Percentiles rank a stretch among this genome's conserved stretches.
Conservation (phyloP, 305 asterid species). For the Fraxinus velutina region DNA sequence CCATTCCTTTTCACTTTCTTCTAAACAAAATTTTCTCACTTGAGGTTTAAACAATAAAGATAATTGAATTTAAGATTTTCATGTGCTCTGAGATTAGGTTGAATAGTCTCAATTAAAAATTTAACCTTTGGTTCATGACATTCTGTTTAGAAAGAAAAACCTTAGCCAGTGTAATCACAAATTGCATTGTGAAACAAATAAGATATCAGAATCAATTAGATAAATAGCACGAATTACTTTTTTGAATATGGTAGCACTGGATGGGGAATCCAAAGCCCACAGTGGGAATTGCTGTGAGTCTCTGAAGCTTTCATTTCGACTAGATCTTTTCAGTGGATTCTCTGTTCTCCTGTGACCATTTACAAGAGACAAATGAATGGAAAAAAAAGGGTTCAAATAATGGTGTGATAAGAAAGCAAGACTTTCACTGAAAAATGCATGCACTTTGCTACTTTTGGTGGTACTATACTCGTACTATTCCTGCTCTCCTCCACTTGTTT, state of each 20-base stretch:
- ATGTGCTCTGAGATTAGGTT: neutral
- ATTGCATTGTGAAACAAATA: too few species aligned
- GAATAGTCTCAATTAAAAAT: neutral
- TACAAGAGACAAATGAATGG: constrained; percentile 11
- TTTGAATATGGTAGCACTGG: neutral
- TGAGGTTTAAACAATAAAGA: neutral
- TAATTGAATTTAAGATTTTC: neutral
- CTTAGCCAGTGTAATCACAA: neutral
- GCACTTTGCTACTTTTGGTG: neutral
- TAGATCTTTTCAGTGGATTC: neutral
- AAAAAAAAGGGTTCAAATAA: constrained; percentile 23
- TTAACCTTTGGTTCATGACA: neutral
- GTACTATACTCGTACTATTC: neutral
- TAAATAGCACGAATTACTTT: neutral
- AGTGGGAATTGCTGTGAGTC: neutral
- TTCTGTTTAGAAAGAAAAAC: neutral
- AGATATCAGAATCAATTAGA: neutral
- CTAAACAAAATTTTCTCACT: neutral
- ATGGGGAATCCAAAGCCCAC: neutral
- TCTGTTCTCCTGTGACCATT: neutral
- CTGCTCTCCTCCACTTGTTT: constrained; percentile 7
- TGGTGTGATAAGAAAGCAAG: constrained; percentile 20
- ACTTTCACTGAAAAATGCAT: neutral
- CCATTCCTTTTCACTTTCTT: neutral
- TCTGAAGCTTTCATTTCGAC: constrained; percentile 2